phyloP scores from a whole-genome alignment of 2,329 filamentous ascomycete genomes.

The Zasmidium cellare region DNA sequence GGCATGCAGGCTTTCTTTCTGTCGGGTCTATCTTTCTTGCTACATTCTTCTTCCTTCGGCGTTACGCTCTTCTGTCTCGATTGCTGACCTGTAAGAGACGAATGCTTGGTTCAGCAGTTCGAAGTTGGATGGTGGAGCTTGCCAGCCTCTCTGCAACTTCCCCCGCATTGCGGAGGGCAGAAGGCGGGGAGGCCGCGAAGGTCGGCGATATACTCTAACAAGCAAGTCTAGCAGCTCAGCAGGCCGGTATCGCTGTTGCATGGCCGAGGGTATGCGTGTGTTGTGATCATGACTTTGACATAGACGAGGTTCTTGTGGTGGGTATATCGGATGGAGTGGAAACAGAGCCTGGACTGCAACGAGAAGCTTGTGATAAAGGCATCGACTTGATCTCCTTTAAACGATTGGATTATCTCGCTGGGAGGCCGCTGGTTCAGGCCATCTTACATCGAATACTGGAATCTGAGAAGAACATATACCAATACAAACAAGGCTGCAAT shows the following conservation, averaged over 20 bases:
- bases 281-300: neutral
- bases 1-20: slow-evolving; percentile 9
- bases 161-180: neutral
- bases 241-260: neutral
- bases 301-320: neutral
- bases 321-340: neutral
- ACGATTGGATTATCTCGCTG: neutral
- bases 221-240: neutral
- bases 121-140: neutral
- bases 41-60: neutral
- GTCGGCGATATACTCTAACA: slow-evolving; percentile 1
- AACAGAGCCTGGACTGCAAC: neutral
- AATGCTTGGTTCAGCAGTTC: neutral
- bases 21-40: too few relatives aligned
- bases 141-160: neutral
- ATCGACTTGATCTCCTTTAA: too few relatives aligned
- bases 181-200: slow-evolving; percentile 5
- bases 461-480: too few relatives aligned
- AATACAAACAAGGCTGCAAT: neutral
- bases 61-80: neutral
- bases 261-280: neutral
- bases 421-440: too few relatives aligned
- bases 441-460: too few relatives aligned
- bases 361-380: too few relatives aligned
- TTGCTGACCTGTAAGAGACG: neutral